A percentile compares a stretch with the other conserved stretches of the same genome.
Conservation (phyloP, 139 green algal species). For the Microglena sp. region DNA sequence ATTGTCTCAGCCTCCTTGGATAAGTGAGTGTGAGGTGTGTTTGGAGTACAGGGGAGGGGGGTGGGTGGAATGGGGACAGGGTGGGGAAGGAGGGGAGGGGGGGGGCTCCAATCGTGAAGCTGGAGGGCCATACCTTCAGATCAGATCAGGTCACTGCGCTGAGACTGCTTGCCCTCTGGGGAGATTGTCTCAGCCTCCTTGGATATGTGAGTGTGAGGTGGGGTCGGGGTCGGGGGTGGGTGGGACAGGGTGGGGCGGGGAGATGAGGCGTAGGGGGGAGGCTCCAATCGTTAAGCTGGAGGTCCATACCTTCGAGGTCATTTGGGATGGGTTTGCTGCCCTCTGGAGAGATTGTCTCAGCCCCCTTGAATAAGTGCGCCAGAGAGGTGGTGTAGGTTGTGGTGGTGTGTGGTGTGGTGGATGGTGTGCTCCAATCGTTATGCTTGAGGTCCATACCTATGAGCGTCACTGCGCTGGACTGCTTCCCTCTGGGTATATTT, state of each 20-base stretch:
- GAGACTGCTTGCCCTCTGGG: constrained; percentile 39
- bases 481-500: too few species aligned
- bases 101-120: constrained; percentile 15
- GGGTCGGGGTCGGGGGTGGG: too few species aligned
- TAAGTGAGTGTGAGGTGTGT: constrained; percentile 47
- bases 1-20: constrained; percentile 78
- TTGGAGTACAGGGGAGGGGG: too few species aligned
- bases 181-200: constrained; percentile 70
- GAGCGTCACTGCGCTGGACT: too few species aligned
- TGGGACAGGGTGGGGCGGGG: too few species aligned
- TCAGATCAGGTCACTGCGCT: constrained; percentile 77
- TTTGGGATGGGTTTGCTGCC: constrained; percentile 51
- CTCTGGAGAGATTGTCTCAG: constrained; percentile 58
- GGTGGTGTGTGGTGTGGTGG: too few species aligned
- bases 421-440: too few species aligned
- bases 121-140: constrained; percentile 74
- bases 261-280: too few species aligned
- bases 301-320: constrained; percentile 83
- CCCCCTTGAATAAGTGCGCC: constrained; percentile 68
- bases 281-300: constrained; percentile 26
- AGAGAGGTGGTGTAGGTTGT: too few species aligned
- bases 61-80: too few species aligned
- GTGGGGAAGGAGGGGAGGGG: too few species aligned
- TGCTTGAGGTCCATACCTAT: too few species aligned
- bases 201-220: constrained; percentile 62